Evolutionary conservation across 306 rosid genomes (phyloP), one percentile per base, ranked within the genome.

Genomic region (Cicer cuneatum): DNA sequence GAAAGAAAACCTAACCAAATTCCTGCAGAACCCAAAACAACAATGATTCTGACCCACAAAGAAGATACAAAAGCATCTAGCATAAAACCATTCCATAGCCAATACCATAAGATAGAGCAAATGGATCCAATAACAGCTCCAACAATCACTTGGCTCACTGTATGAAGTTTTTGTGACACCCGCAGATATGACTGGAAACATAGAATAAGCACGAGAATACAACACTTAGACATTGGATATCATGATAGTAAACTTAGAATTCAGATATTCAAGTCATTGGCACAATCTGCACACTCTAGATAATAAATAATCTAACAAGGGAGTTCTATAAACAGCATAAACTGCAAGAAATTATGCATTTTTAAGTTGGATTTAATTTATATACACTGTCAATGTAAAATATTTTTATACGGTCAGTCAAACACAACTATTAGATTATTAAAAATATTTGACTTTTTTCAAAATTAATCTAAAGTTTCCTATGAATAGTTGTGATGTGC

Each of bases 131-230:
- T 11, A 21, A 73, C 54, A 35, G 89, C 93, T 19, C 97, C 97
- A 35, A 78, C 91, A 7, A 79, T 73, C 76, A 89, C 91, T 79
- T 92, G 96, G 75, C 82, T 77, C 18, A 58, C 47, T 0, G 93
- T 86, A 74, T 89, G 97, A 68, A 82, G 79, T 35, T 63, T 83
- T 15, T 87, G 90, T 0, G 90, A 86, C 51, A 92, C 89, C 60
- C 96, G 80, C 58, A 92, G 76, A 82, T 93, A 92, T 13, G 93
- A 66, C 97, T 92, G 91, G 66, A 81, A 72, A 59, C 45, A 82
- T 24, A 64, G 18, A 38, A 72, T n/a, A 16, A 57, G 41, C 38
- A 49, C 29, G 39, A 42, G 11, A 74, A 68, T 85, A 41, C 83
- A 81, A n/a, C 70, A 61, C 68, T 52, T 24, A 24, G 38, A 65